Conservation (phyloP, 1,284 basidiomycete genomes). For the Ganoderma sp. region DNA sequence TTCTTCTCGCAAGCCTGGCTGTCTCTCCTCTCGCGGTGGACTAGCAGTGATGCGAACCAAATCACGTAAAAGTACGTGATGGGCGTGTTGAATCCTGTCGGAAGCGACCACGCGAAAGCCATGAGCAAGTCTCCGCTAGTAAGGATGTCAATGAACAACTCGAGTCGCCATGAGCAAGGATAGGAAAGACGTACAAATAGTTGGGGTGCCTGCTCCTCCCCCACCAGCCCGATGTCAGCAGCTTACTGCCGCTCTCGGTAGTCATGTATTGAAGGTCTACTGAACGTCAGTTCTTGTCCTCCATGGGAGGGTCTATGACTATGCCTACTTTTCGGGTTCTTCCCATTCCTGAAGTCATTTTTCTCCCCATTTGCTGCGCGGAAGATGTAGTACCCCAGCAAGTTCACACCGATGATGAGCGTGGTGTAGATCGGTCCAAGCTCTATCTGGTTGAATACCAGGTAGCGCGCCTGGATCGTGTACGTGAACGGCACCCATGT, state of each 20-base stretch:
- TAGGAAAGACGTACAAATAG: slow-evolving; percentile 67
- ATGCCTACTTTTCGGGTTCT: slow-evolving; percentile 11
- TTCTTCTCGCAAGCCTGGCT: slow-evolving; percentile 92
- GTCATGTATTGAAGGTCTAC: slow-evolving; percentile 82
- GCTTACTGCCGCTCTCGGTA: slow-evolving; percentile 87
- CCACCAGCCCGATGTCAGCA: slow-evolving; percentile 98
- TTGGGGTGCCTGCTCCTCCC: slow-evolving; percentile 93
- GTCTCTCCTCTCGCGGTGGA: slow-evolving; percentile 91
- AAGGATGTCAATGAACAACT: not conserved
- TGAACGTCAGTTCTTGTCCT: not conserved
- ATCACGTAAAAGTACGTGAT: slow-evolving; percentile 95
- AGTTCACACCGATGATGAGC: slow-evolving; percentile 72
- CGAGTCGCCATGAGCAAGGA: too few relatives aligned
- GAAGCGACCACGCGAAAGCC: slow-evolving; percentile 76
- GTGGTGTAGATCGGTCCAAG: slow-evolving; percentile 71
- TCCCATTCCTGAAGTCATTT: slow-evolving; percentile 68
- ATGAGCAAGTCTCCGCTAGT: not conserved
- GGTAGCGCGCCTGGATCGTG: slow-evolving; percentile 89
- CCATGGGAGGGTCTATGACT: too few relatives aligned
- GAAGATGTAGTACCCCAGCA: slow-evolving; percentile 92
- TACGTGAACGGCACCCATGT: slow-evolving; percentile 97
- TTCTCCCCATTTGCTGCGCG: slow-evolving; percentile 91
- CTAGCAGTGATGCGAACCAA: slow-evolving; percentile 91
- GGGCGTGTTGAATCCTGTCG: slow-evolving; percentile 90
- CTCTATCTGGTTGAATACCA: slow-evolving; percentile 86